Percentiles rank a stretch among this genome's conserved stretches.
These are phyloP conservation scores for Phytophthora palmivora DNA, from an alignment of 352 stramenopile species.

Conservation along the genomic window DNA sequence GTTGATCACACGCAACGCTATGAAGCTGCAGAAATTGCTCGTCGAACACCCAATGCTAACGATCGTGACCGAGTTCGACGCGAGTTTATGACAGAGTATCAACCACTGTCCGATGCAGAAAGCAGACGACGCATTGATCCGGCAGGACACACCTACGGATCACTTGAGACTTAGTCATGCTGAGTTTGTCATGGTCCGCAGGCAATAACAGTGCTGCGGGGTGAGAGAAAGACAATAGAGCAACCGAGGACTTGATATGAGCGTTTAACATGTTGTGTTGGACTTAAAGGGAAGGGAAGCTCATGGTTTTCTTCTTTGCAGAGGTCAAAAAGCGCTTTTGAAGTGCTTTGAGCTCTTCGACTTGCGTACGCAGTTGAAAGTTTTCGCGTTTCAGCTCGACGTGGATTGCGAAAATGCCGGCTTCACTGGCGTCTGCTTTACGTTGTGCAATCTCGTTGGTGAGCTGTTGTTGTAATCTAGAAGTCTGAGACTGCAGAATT, in stretches of 20 bases:
- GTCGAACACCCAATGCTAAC: constrained; percentile 78
- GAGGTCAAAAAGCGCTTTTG: constrained; percentile 71
- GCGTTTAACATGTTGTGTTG: constrained; percentile 18
- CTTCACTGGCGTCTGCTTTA: constrained; percentile 22
- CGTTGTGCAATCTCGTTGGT: constrained; percentile 33
- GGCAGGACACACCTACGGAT: constrained; percentile 81
- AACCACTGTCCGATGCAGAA: constrained; percentile 68
- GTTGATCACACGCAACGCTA: constrained; percentile 84
- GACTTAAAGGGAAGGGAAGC: constrained; percentile 57
- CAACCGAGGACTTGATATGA: constrained; percentile 21
- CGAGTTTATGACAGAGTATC: constrained; percentile 91
- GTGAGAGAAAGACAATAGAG: constrained; percentile 24
- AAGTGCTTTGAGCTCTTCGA: constrained; percentile 77
- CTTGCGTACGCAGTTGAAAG: constrained; percentile 59
- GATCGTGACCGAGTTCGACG: constrained; percentile 84
- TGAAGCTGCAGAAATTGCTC: constrained; percentile 86
- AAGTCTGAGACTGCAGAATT: constrained; percentile 19
- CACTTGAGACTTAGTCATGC: constrained; percentile 65
- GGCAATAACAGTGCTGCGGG: constrained; percentile 9
- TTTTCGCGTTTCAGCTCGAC: constrained; percentile 85
- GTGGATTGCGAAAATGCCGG: constrained; percentile 65
- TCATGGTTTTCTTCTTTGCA: constrained; percentile 81
- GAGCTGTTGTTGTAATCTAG: constrained; percentile 27
- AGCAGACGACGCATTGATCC: constrained; percentile 74
- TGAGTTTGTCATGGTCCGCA: constrained; percentile 16